Evolutionary conservation across 176 grass and related monocot genomes (phyloP).

Genomic region (Cenchrus fungigraminus): DNA sequence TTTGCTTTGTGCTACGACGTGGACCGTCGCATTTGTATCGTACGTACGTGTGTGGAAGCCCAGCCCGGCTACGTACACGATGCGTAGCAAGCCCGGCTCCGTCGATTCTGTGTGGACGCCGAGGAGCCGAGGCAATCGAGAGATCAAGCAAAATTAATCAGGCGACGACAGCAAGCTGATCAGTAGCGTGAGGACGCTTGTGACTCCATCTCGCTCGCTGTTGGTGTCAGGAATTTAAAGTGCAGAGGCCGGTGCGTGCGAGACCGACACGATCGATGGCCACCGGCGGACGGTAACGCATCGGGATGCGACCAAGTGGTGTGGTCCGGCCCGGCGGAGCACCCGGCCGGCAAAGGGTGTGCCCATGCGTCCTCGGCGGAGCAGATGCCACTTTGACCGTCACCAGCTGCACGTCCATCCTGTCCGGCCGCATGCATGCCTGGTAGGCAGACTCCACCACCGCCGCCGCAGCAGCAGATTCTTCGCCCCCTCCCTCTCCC

Average conservation of each 20-base stretch:
- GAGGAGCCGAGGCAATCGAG: not conserved
- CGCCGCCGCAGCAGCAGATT: not conserved
- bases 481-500: not conserved
- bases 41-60: not conserved
- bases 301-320: constrained; percentile 30
- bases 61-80: constrained; percentile 19
- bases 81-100: not conserved
- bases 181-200: not conserved
- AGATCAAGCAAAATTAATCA: not conserved
- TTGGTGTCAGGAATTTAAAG: constrained; percentile 28
- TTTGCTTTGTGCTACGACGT: constrained; percentile 16
- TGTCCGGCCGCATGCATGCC: not conserved
- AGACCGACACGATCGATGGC: constrained; percentile 41
- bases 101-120: not conserved
- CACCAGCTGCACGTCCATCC: not conserved
- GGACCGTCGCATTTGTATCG: constrained; percentile 26
- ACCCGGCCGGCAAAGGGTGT: not conserved
- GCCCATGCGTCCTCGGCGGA: not conserved
- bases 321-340: constrained; percentile 35
- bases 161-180: not conserved
- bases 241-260: not conserved
- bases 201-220: constrained; percentile 18
- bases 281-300: constrained; percentile 35
- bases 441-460: constrained; percentile 49
- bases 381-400: constrained; percentile 47